These are phyloP conservation scores for Diaporthe citri DNA, from an alignment of 2,329 filamentous ascomycete genomes.

Conservation along the genomic window DNA sequence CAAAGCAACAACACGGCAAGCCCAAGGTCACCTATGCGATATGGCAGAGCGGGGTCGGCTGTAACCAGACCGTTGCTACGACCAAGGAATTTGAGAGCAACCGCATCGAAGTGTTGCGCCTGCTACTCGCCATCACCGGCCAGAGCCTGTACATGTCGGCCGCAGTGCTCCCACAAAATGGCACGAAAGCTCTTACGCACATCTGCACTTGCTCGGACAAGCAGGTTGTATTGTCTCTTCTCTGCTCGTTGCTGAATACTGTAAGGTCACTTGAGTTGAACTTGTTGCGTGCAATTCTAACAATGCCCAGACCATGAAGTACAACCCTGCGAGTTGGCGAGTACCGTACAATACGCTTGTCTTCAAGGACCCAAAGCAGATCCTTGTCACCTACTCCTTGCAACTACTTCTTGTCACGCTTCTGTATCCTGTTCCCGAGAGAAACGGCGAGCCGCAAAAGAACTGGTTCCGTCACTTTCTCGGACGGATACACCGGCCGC, in stretches of 20 bases:
- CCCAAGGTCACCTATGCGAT: slow-evolving; percentile 92
- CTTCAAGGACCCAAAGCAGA: slow-evolving; percentile 90
- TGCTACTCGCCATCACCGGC: slow-evolving; percentile 87
- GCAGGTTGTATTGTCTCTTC: slow-evolving; percentile 87
- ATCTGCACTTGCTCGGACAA: slow-evolving; percentile 90
- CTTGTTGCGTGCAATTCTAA: slow-evolving; percentile 33
- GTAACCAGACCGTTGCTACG: slow-evolving; percentile 87
- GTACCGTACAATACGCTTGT: slow-evolving; percentile 94
- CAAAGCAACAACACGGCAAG: slow-evolving; percentile 76
- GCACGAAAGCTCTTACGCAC: slow-evolving; percentile 88
- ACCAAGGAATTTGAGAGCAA: slow-evolving; percentile 95
- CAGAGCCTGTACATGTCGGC: slow-evolving; percentile 95
- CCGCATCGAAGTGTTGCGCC: slow-evolving; percentile 86
- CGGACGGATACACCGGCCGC: slow-evolving; percentile 88
- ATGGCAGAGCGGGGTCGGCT: slow-evolving; percentile 98
- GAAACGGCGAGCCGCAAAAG: slow-evolving; percentile 76
- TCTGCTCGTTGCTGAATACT: slow-evolving; percentile 95
- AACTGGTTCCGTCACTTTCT: slow-evolving; percentile 96
- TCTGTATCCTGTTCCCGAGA: slow-evolving; percentile 89
- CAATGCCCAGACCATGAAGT: slow-evolving; percentile 82
- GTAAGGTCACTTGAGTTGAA: slow-evolving; percentile 58
- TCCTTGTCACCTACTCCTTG: slow-evolving; percentile 90
- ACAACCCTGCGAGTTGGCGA: slow-evolving; percentile 93
- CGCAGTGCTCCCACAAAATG: slow-evolving; percentile 82
- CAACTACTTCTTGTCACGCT: slow-evolving; percentile 90